Percentiles rank a stretch among this genome's conserved stretches.
Evolutionary conservation across 768 basidiomycete genomes (phyloP).

Genomic region (Boletellus ananiceps): DNA sequence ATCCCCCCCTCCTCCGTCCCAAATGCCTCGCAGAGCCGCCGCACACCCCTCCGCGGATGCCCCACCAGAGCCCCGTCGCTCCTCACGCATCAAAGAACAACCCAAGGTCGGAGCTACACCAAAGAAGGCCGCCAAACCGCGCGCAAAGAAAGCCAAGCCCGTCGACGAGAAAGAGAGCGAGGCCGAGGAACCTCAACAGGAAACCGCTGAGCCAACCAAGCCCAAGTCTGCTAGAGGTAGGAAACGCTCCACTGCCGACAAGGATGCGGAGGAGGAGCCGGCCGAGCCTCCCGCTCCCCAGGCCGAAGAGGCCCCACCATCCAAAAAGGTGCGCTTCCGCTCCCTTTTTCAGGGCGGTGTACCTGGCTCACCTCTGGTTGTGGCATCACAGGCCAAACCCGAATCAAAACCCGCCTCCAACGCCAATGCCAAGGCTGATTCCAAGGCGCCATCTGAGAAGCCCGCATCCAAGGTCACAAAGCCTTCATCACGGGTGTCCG

Average conservation of each 20-base stretch:
- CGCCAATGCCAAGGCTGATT: constrained; percentile 30
- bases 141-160: constrained; percentile 42
- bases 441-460: constrained; percentile 35
- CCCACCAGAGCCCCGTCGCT: constrained; percentile 57
- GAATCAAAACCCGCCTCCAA: constrained; percentile 30
- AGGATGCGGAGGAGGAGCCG: constrained; percentile 35
- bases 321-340: constrained; percentile 54
- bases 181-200: constrained; percentile 32
- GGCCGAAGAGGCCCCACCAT: constrained; percentile 46
- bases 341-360: not conserved
- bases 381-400: constrained; percentile 38
- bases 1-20: constrained; percentile 1
- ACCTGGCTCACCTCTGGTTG: not conserved
- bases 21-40: constrained; percentile 72
- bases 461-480: constrained; percentile 40
- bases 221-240: constrained; percentile 47
- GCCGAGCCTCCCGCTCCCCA: constrained; percentile 33
- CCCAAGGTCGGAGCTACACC: constrained; percentile 47
- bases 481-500: constrained; percentile 37
- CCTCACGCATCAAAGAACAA: constrained; percentile 68
- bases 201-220: constrained; percentile 34
- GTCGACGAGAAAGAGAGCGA: constrained; percentile 43
- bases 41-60: constrained; percentile 36
- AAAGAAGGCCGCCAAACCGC: constrained; percentile 66
- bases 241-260: constrained; percentile 48